Base-by-base conservation (phyloP, 139 green algal genomes). In the Chlamydomonas schloesseri region DNA sequence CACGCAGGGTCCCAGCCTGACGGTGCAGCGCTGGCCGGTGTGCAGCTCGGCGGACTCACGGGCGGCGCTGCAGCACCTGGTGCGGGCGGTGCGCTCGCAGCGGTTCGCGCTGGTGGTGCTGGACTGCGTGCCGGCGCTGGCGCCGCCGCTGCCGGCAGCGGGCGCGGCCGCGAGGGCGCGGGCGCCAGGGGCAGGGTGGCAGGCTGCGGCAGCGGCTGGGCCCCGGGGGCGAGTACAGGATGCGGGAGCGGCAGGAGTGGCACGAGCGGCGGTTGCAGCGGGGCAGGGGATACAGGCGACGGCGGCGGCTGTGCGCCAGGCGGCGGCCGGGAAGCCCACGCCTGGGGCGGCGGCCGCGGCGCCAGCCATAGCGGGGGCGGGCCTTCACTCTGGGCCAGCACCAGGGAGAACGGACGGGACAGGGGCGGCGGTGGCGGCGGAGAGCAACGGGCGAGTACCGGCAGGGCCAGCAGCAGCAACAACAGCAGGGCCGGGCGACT, bases 101-200 rank as follows among this genome's bases (percentile, higher is more conserved):
- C 46, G 10, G 21, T 74, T 68, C 64, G 36, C 9, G 14, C 37
- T 84, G 46, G 78, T 84, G 28, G 42, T 84, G 8, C 78, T 84
- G 78, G 78, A 84, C 31, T 21, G 31, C 15, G 64, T 84, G 20
- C 13, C 78, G 14, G 78, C 23, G 9, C 64, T 84, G 64, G 78
- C 78, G 46, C 78, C 76, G 62, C 76, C 60, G 36, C 75, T 36
- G 24, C 8, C 73, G 42, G 55, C 60, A 29, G 60, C 17, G 53
- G 55, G 18, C 20, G 55, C 55, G 20, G 20, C 8, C 20, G 55
- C 55, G 55, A 62, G 20, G 55, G 55, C 55, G 55, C 2, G 20
- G 55, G 55, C 55, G 8, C 9, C 55, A 11, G 55, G 8, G 10
- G 18, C 55, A 5, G 55, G 8, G 21, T 8, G 55, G 55, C 55